Evolutionary conservation across 352 stramenopile species (phyloP).

Genomic region (Globisporangium ultimum): DNA sequence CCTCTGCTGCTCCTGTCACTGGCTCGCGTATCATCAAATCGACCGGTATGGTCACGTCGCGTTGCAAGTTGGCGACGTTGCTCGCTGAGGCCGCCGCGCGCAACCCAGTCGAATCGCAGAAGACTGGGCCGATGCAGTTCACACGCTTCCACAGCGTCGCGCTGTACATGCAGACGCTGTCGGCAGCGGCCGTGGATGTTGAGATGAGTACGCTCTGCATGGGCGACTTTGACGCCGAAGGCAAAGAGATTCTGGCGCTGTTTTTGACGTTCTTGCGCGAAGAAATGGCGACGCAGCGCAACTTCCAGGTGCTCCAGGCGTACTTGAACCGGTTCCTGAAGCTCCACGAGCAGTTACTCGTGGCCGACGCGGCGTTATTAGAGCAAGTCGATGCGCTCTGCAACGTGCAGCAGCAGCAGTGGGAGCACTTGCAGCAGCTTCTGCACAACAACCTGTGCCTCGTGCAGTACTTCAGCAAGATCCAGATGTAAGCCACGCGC

Average conservation of each 20-base stretch:
- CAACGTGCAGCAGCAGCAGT: slow-evolving; percentile 65
- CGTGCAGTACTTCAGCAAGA: slow-evolving; percentile 86
- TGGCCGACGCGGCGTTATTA: slow-evolving; percentile 49
- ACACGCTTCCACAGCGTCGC: slow-evolving; percentile 43
- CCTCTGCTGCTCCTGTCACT: slow-evolving; percentile 7
- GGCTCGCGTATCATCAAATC: slow-evolving; percentile 73
- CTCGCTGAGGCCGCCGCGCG: slow-evolving; percentile 27
- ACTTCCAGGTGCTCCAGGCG: slow-evolving; percentile 81
- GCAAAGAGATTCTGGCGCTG: slow-evolving; percentile 54
- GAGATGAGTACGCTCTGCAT: slow-evolving; percentile 85
- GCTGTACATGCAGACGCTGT: slow-evolving; percentile 69
- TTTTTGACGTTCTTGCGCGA: slow-evolving; percentile 68
- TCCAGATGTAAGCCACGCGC: slow-evolving; percentile 64
- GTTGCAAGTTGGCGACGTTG: slow-evolving; percentile 66
- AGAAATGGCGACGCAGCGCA: slow-evolving; percentile 56
- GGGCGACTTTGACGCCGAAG: slow-evolving; percentile 75
- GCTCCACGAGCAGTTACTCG: slow-evolving; percentile 74
- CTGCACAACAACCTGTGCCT: slow-evolving; percentile 86
- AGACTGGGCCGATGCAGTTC: slow-evolving; percentile 20
- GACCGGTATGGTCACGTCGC: slow-evolving; percentile 61
- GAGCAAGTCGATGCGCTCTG: slow-evolving; percentile 53
- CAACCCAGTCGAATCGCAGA: slow-evolving; percentile 10
- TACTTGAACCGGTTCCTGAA: slow-evolving; percentile 88
- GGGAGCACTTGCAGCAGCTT: slow-evolving; percentile 77
- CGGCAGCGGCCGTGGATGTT: slow-evolving; percentile 70